Evolutionary conservation across 179 eudicot genomes (phyloP).

Genomic region (Actinidia arguta): DNA sequence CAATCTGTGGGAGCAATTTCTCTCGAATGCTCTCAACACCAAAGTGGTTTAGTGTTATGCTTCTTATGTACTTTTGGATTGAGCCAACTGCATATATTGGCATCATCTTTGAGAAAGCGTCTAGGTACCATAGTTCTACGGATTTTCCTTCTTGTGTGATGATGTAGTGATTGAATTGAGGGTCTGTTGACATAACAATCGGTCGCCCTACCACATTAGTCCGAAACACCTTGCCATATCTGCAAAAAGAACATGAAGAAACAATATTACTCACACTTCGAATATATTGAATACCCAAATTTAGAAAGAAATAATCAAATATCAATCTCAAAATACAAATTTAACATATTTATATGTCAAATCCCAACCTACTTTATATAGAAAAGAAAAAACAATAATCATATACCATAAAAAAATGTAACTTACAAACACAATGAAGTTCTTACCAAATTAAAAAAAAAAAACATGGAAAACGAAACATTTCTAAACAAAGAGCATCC

Average conservation of each 20-base stretch:
- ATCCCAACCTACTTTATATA: no score
- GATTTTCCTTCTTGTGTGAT: constrained; percentile 9
- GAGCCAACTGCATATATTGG: neutral
- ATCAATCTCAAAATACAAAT: no score
- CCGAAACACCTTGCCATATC: constrained; percentile 13
- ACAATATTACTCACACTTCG: no score
- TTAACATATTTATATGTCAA: no score
- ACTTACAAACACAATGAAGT: no score
- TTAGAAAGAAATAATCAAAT: neutral
- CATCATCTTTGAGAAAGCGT: constrained; percentile 10
- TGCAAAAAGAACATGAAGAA: neutral
- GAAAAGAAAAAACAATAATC: no score
- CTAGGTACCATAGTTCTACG: constrained; percentile 9
- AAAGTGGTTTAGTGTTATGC: neutral
- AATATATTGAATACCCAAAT: no score
- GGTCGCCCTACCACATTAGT: constrained; percentile 2
- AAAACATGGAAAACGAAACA: no score
- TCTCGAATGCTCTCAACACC: constrained; percentile 11
- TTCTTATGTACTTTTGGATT: constrained; percentile 6
- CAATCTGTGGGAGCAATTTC: neutral
- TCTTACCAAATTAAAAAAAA: no score
- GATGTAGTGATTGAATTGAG: constrained; percentile 1
- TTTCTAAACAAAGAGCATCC: no score
- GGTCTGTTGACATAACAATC: neutral
- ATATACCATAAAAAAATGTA: no score